Evolutionary conservation across 495 filamentous ascomycete genomes (phyloP), one percentile per base, ranked within the genome.

Genomic region (Xylaria bambusicola): DNA sequence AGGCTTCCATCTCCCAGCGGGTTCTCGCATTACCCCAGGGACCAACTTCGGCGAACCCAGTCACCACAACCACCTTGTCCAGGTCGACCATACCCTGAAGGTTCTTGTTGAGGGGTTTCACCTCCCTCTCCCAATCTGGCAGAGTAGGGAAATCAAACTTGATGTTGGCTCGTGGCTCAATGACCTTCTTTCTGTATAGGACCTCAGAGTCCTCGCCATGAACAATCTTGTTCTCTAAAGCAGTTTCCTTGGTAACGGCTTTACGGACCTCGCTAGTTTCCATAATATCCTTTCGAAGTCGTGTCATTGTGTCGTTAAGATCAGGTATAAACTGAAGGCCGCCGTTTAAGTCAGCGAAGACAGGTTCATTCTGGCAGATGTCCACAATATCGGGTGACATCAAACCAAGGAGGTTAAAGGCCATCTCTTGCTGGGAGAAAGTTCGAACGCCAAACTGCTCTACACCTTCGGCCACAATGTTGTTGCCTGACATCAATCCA

Each of bases 361-460:
- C 91, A 4, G 94, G 94, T 70, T 99, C 93, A 27, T 84, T 80
- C 75, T 99, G 94, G 80, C 95, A 98, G 29, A 99, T 84, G 68
- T 98, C 92, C 65, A 96, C 93, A 60, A 99, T 90, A 23, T 87
- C 84, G 8, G 94, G 92, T 4, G 93, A 86, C 94, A 99, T 97
- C 47, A 99, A 85, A 56, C 94, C 93, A 36, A 99, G 86, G 53
- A 99, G 77, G 74, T 98, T 99, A 83, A 99, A 98, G 3, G 94
- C 94, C 94, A 99, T 99, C 75, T 99, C 94, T 66, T 95, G 91
- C 77, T 98, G 95, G 17, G 93, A 97, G 79, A 99, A 99, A 4
- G 94, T 99, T 62, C 95, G 90, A 15, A 98, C 95, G 68, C 94
- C 94, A 67, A 93, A 92, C 62, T 88, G 89, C 77, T 99, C 94